A percentile compares a stretch with the other conserved stretches of the same genome.
Conservation (phyloP, 2,329 filamentous ascomycete genomes). For the Exophiala phaeomuriformis region DNA sequence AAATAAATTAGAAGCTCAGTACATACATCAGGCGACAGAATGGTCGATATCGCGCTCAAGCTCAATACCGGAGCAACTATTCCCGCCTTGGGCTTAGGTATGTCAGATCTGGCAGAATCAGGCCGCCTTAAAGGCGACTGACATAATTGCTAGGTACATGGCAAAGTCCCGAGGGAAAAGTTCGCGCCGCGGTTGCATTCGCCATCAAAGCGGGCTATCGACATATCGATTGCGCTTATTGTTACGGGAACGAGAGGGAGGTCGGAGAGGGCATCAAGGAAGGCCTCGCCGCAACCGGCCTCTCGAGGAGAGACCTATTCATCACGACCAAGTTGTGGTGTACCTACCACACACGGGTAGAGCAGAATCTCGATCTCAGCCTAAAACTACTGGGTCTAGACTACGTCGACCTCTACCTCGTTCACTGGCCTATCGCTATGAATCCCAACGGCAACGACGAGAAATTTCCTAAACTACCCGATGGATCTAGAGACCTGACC, state of each 20-base stretch:
- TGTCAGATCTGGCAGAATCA: too few species aligned
- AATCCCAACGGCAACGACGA: conserved; percentile 5
- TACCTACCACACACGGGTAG: conserved; percentile 28
- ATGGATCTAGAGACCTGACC: neutral
- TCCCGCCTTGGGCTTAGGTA: neutral
- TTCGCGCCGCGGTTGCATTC: conserved; percentile 39
- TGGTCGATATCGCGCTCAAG: neutral
- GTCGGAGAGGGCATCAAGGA: conserved; percentile 62
- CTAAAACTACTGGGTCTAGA: conserved; percentile 56
- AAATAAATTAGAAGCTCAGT: too few species aligned
- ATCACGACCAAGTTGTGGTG: conserved; percentile 81
- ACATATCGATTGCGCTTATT: conserved; percentile 36
- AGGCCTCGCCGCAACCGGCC: conserved; percentile 54
- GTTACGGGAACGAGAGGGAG: conserved; percentile 51
- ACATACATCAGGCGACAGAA: neutral
- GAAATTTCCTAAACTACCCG: neutral
- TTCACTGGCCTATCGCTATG: conserved; percentile 37
- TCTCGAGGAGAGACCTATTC: conserved; percentile 72
- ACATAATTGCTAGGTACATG: conserved; percentile 36
- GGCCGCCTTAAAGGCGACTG: too few species aligned
- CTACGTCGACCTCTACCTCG: conserved; percentile 59
- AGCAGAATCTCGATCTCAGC: conserved; percentile 46
- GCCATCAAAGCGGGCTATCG: conserved; percentile 33
- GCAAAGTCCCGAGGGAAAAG: conserved; percentile 46
- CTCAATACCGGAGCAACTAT: neutral